A percentile compares a stretch with the other conserved stretches of the same genome.
phyloP scores from a whole-genome alignment of 257 asterid species.

The Eucommia ulmoides region DNA sequence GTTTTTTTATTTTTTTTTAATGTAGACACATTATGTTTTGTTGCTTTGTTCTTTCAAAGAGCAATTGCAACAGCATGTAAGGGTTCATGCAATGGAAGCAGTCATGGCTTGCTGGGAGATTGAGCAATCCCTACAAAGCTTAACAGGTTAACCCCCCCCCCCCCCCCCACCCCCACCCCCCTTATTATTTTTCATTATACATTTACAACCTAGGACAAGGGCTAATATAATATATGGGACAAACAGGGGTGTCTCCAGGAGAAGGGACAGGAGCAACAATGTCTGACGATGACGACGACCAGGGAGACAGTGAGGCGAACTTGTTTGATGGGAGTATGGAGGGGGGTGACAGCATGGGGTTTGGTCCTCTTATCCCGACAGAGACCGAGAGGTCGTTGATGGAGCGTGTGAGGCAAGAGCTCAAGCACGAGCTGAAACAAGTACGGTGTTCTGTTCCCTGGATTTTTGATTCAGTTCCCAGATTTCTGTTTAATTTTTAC shows the following conservation, averaged over 20 bases:
- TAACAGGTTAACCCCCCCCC: slow-evolving; percentile 31
- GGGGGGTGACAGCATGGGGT: slow-evolving; percentile 33
- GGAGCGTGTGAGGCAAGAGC: slow-evolving; percentile 60
- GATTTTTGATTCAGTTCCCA: background rate
- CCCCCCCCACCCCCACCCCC: background rate
- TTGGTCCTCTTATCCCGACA: slow-evolving; percentile 41
- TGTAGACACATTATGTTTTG: slow-evolving; percentile 48
- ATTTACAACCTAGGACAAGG: too few species aligned
- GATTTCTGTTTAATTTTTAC: background rate
- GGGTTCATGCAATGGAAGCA: slow-evolving; percentile 68
- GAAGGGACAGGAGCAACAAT: slow-evolving; percentile 53
- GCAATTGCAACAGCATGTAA: slow-evolving; percentile 57
- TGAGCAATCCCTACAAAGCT: slow-evolving; percentile 56
- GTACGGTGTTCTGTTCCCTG: too few species aligned
- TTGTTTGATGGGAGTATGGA: slow-evolving; percentile 33
- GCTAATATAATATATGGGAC: slow-evolving; percentile 2
- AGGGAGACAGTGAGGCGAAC: slow-evolving; percentile 32
- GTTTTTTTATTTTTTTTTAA: too few species aligned
- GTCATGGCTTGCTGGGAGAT: slow-evolving; percentile 73
- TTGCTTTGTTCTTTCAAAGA: slow-evolving; percentile 62
- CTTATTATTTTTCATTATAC: background rate
- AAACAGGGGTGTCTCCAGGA: slow-evolving; percentile 45
- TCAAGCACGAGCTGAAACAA: slow-evolving; percentile 42
- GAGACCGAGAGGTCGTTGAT: slow-evolving; percentile 47
- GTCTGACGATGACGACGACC: slow-evolving; percentile 53